Percentiles rank a stretch among this genome's conserved stretches.
Evolutionary conservation across 805 yeast genomes (phyloP).

Genomic region (Kazachstania africana): DNA sequence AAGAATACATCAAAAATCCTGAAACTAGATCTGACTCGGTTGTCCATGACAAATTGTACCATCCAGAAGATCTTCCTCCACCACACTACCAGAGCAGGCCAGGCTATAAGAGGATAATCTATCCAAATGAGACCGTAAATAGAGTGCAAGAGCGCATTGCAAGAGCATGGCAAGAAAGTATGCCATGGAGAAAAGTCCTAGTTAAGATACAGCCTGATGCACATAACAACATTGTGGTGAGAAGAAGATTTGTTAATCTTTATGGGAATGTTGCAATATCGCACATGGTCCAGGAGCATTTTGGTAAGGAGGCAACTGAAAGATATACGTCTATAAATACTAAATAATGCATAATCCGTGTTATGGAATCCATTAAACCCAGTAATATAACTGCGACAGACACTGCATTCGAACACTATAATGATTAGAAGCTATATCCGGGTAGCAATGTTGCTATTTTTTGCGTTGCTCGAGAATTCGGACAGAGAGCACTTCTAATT

Average conservation of each 20-base stretch:
- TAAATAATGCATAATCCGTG: background rate
- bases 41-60: constrained; percentile 71
- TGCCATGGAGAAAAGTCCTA: constrained; percentile 83
- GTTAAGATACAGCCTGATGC: constrained; percentile 83
- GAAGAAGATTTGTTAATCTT: constrained; percentile 72
- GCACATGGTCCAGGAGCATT: constrained; percentile 53
- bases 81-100: constrained; percentile 28
- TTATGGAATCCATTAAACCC: background rate
- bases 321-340: constrained; percentile 3
- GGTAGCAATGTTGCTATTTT: too few species aligned
- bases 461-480: too few species aligned
- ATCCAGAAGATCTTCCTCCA: constrained; percentile 53
- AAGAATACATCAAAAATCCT: constrained; percentile 59
- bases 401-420: too few species aligned
- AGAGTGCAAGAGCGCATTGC: constrained; percentile 61
- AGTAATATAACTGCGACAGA: background rate
- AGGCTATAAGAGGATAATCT: constrained; percentile 18
- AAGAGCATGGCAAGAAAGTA: constrained; percentile 67
- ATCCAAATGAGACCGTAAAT: constrained; percentile 23
- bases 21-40: constrained; percentile 50
- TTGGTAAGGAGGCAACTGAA: constrained; percentile 19
- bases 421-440: too few species aligned
- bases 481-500: too few species aligned
- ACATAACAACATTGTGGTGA: constrained; percentile 79
- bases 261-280: constrained; percentile 93